Evolutionary conservation across 2,329 filamentous ascomycete species (phyloP), one percentile per base, ranked within the genome.

Genomic region (Orbilia blumenaviensis): DNA sequence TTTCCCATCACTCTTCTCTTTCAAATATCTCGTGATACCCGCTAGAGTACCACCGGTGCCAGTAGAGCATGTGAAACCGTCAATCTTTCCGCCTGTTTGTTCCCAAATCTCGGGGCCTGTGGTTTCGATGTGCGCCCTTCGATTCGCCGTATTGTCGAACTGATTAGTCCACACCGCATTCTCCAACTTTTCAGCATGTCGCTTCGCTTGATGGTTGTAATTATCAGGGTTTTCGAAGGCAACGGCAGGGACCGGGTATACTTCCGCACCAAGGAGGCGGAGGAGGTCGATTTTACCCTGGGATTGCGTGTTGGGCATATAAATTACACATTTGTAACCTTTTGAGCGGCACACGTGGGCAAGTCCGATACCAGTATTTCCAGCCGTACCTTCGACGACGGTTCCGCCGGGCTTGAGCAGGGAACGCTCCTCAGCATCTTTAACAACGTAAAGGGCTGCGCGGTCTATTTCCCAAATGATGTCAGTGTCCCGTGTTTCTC

Each of bases 151-250:
- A 85, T 99, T 99, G 83, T 99, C 95, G 84, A 99, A 99, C 85
- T 99, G 95, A 84, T 99, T 96, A 48, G 95, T 99, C 95, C 95
- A 99, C 12, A 98, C 94, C 7, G 94, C 93, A 81, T 95, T 95
- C 14, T 48, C 66, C 44, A 71, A 46, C 25, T 23, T 21, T 82
- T 95, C 93, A n/a, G 95, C 95, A 84, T 98, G 94, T 44, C 94
- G 86, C 74, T 88, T 88, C 3, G 95, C 95, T 86, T 97, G 94
- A 84, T 98, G 94, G 85, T 99, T 99, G 87, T 98, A 99, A 85
- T 99, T 99, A 48, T 93, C 86, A 14, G 93, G 92, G 85, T 98
- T 92, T 78, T 98, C 94, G 81, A 96, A 98, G 2, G 95, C 91
- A 14, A 98, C 95, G 6, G 94, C 95, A 14, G 95, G 95, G 0